Conservation (phyloP, 768 basidiomycete species). For the Termitomyces sp. region DNA sequence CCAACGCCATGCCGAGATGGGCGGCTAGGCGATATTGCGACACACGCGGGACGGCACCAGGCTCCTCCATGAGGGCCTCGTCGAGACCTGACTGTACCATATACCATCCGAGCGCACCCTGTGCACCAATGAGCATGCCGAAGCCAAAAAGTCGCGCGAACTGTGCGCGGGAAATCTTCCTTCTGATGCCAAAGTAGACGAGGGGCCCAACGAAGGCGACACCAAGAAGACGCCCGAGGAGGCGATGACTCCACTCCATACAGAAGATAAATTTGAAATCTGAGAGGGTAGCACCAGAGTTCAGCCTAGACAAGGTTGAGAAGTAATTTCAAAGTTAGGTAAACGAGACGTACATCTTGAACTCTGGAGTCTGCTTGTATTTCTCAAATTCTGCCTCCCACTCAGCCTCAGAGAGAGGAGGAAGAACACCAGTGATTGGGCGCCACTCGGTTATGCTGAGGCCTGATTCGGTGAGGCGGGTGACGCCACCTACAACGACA, state of each 20-base stretch:
- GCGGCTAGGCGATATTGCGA: conserved; percentile 96
- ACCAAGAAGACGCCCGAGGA: conserved; percentile 86
- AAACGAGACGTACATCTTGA: conserved; percentile 68
- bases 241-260: conserved; percentile 97
- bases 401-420: conserved; percentile 67
- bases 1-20: conserved; percentile 87
- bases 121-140: conserved; percentile 78
- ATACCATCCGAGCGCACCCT: conserved; percentile 96
- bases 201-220: conserved; percentile 80
- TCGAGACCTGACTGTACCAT: conserved; percentile 98
- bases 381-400: conserved; percentile 92
- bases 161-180: conserved; percentile 60
- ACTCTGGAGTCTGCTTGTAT: conserved; percentile 93
- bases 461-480: conserved; percentile 94
- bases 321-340: neutral
- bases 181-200: conserved; percentile 69
- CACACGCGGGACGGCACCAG: conserved; percentile 87
- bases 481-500: conserved; percentile 93
- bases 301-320: conserved; percentile 48
- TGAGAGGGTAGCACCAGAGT: conserved; percentile 78
- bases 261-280: conserved; percentile 97
- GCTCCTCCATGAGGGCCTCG: conserved; percentile 70
- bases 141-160: conserved; percentile 64
- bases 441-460: conserved; percentile 98
- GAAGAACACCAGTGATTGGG: conserved; percentile 84